Percentiles rank a stretch among this genome's conserved stretches.
phyloP scores from a whole-genome alignment of 129 eudicot species.

The Oenanthe sinensis region DNA sequence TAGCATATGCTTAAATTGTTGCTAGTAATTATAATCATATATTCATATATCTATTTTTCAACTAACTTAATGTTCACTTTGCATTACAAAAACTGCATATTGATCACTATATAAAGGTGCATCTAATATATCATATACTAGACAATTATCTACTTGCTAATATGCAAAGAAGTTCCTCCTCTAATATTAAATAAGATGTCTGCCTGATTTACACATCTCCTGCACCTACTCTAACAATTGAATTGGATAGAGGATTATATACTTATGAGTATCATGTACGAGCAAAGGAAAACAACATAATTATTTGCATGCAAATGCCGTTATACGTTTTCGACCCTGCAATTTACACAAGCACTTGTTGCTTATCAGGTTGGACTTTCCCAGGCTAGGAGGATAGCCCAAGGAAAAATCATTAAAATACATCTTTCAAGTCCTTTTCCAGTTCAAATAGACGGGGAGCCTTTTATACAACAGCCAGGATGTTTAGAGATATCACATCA shows the following conservation, averaged over 20 bases:
- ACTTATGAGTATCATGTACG: background rate
- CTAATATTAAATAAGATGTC: background rate
- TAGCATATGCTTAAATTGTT: background rate
- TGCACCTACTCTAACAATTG: background rate
- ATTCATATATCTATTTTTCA: background rate
- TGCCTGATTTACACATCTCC: background rate
- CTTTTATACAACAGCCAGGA: conserved; percentile 79
- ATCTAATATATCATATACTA: background rate
- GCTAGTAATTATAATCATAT: background rate
- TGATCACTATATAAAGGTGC: background rate
- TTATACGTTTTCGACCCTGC: background rate
- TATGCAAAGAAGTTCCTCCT: background rate
- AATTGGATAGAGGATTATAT: background rate
- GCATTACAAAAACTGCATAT: background rate
- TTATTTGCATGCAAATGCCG: background rate
- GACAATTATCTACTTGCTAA: background rate
- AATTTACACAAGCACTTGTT: background rate
- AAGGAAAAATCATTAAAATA: conserved; percentile 54
- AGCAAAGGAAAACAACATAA: background rate
- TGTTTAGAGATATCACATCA: conserved; percentile 73
- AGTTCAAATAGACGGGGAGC: conserved; percentile 89
- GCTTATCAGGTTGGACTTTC: conserved; percentile 68
- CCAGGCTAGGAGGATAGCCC: conserved; percentile 87
- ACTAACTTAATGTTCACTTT: background rate
- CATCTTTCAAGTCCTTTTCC: conserved; percentile 74